Conservation (phyloP, 768 basidiomycete genomes). For the Amanita phalloides region DNA sequence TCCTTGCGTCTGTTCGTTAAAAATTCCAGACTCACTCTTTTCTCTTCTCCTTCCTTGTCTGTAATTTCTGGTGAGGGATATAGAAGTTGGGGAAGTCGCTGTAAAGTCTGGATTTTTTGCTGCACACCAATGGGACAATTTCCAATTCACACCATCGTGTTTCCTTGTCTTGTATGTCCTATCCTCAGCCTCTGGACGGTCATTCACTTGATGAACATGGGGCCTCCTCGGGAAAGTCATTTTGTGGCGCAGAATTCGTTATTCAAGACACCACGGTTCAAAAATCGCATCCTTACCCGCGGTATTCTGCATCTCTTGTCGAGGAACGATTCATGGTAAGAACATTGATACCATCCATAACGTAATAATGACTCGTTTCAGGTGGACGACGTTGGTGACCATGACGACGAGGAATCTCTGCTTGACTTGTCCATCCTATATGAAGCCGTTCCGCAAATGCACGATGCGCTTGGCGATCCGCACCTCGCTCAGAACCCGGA, state of each 20-base stretch:
- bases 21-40: no score
- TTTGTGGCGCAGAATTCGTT: neutral
- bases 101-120: neutral
- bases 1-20: no score
- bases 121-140: neutral
- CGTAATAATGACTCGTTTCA: neutral
- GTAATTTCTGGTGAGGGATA: no score
- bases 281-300: neutral
- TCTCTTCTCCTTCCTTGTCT: no score
- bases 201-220: neutral
- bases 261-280: neutral
- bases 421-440: neutral
- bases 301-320: neutral
- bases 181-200: no score
- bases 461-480: neutral
- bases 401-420: neutral
- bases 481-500: neutral
- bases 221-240: neutral
- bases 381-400: neutral
- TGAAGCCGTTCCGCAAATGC: neutral
- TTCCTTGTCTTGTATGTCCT: neutral
- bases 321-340: neutral
- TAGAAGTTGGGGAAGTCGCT: neutral
- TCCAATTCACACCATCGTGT: neutral
- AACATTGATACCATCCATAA: neutral